Base-by-base conservation (phyloP, 306 rosid genomes). In the Corylus americana region DNA sequence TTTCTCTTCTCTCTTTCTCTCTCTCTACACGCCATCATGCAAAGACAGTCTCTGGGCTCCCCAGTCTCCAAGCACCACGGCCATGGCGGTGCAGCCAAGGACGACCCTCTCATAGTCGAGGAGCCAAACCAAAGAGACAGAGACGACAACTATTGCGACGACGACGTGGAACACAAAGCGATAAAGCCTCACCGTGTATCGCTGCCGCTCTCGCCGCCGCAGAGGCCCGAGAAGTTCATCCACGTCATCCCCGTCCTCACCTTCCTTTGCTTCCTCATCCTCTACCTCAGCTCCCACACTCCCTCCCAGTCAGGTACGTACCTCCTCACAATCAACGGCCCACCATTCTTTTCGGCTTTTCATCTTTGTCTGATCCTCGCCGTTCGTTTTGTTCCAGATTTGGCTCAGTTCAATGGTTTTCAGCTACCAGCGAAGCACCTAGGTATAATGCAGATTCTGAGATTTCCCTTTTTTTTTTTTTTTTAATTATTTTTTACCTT, bases 231-330 rank as follows among this genome's bases (percentile, higher is more conserved):
- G 77, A 92, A 81, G 49, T 81, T 89, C 82, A 77, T 96, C 79
- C 99, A 96, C 88, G 80, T 90, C 90, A 93, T 96, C 67, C 99
- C 98, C 5, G 20, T 93, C 75, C 98, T 96, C 84, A 93, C 94
- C 12, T 81, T 96, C 31, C 37, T 92, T 77, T 96, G 99, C 88
- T 91, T 96, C 92, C 74, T 93, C 87, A 44, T 96, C 84, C 98
- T 96, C 77, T 96, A 84, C 89, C 84, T 96, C 86, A 91, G 25
- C 89, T 96, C 99, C 73, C 98, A 91, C 91, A 81, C 78, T 77
- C 99, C 99, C 67, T 90, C 99, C 17, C 96, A 87, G 39, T 88
- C 97, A 83, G 96, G 97, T 92, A 78, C 74, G 4, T 14, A 11
- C 45, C 12, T 29, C 45, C 45, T 27, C 14, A 27, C 6, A 35